A percentile compares a stretch with the other conserved stretches of the same genome.
Evolutionary conservation across 768 basidiomycete genomes (phyloP).

Genomic region (Pleurotus giganteus): DNA sequence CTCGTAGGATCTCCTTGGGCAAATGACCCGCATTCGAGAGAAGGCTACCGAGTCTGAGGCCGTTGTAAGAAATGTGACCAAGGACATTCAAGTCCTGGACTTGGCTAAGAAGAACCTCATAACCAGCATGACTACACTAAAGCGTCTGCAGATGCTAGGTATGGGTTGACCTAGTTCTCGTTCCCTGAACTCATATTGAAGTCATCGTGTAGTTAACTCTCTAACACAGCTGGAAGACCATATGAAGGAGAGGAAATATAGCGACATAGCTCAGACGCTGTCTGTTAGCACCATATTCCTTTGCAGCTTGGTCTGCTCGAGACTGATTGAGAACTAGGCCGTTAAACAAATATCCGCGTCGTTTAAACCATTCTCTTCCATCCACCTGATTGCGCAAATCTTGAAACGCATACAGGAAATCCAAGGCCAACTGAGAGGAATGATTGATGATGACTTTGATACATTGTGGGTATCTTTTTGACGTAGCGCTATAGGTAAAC

Average conservation of each 20-base stretch:
- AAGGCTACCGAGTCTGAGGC: constrained; percentile 97
- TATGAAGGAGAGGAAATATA: constrained; percentile 75
- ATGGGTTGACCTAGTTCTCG: constrained; percentile 22
- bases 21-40: constrained; percentile 95
- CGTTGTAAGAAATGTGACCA: constrained; percentile 92
- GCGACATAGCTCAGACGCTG: constrained; percentile 80
- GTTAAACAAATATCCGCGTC: constrained; percentile 81
- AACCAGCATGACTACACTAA: constrained; percentile 84
- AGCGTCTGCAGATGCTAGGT: constrained; percentile 94
- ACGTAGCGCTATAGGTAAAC: neutral
- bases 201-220: constrained; percentile 61
- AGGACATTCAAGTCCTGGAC: constrained; percentile 94
- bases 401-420: constrained; percentile 80
- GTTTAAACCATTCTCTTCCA: constrained; percentile 77
- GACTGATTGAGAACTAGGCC: constrained; percentile 46
- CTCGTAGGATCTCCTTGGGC: constrained; percentile 84
- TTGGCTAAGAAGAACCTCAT: constrained; percentile 92
- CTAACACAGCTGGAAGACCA: constrained; percentile 78
- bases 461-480: constrained; percentile 64
- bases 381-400: constrained; percentile 74
- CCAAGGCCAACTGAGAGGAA: constrained; percentile 76
- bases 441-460: constrained; percentile 90
- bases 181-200: neutral
- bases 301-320: neutral
- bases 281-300: constrained; percentile 21